A percentile compares a stretch with the other conserved stretches of the same genome.
phyloP scores from a whole-genome alignment of 257 asterid genomes.

The Catharanthus roseus region DNA sequence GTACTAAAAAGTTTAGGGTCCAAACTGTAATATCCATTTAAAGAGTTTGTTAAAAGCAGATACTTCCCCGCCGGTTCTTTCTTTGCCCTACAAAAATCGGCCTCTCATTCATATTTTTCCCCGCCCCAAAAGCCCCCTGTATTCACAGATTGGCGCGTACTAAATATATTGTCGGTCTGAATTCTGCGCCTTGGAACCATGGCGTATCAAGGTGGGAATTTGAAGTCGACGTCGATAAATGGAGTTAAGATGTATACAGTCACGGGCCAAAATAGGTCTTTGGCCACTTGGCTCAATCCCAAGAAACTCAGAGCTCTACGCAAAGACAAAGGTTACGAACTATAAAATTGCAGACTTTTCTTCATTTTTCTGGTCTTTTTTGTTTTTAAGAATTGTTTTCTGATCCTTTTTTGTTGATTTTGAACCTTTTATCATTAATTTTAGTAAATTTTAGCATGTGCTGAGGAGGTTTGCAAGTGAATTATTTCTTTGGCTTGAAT shows the following conservation, averaged over 20 bases:
- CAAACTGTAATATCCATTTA: neutral
- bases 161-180: neutral
- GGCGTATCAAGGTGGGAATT: conserved; percentile 75
- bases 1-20: neutral
- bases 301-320: conserved; percentile 82
- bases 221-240: conserved; percentile 81
- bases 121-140: too few relatives aligned
- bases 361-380: neutral
- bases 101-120: neutral
- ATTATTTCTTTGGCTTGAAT: neutral
- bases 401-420: neutral
- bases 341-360: neutral
- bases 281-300: conserved; percentile 80
- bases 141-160: neutral
- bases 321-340: conserved; percentile 53
- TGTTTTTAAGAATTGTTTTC: neutral
- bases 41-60: neutral
- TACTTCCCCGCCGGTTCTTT: neutral
- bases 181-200: conserved; percentile 19
- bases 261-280: conserved; percentile 54
- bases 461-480: neutral
- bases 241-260: conserved; percentile 86
- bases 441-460: neutral
- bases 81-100: neutral
- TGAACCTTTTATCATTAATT: neutral